phyloP scores from a whole-genome alignment of 176 grass and related monocot species.

The Oryza meridionalis region DNA sequence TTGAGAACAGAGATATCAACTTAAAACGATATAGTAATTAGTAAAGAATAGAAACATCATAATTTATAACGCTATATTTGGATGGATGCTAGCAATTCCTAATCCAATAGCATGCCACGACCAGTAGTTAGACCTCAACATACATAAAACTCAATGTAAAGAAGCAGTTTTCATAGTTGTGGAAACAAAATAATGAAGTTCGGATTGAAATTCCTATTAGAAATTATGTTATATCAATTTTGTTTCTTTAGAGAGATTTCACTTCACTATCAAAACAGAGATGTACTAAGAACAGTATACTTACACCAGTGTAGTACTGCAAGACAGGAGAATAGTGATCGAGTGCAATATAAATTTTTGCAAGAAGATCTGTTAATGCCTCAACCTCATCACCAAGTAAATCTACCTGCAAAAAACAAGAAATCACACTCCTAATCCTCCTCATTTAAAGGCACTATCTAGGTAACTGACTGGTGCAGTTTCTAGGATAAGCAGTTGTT shows the following conservation, averaged over 20 bases:
- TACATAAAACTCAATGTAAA: constrained; percentile 7
- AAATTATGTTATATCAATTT: background rate
- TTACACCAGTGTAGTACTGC: constrained; percentile 73
- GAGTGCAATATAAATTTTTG: constrained; percentile 68
- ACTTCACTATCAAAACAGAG: background rate
- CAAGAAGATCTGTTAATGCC: constrained; percentile 63
- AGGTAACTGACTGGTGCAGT: background rate
- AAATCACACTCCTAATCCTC: background rate
- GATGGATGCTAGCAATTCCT: constrained; percentile 26
- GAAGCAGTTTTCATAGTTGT: constrained; percentile 6
- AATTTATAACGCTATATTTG: constrained; percentile 4
- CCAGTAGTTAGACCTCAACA: background rate
- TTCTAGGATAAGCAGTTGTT: constrained; percentile 7
- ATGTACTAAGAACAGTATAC: constrained; percentile 4
- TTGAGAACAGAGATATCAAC: background rate
- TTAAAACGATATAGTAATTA: background rate
- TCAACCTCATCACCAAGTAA: constrained; percentile 83
- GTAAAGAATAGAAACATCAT: background rate
- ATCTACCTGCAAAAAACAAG: constrained; percentile 58
- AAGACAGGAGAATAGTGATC: constrained; percentile 80
- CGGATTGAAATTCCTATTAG: background rate
- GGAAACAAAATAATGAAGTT: background rate
- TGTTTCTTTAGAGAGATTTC: background rate
- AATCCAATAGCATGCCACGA: background rate
- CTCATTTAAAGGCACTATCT: background rate